Base-by-base conservation (phyloP, 768 basidiomycete genomes). In the Galerina sulciceps region DNA sequence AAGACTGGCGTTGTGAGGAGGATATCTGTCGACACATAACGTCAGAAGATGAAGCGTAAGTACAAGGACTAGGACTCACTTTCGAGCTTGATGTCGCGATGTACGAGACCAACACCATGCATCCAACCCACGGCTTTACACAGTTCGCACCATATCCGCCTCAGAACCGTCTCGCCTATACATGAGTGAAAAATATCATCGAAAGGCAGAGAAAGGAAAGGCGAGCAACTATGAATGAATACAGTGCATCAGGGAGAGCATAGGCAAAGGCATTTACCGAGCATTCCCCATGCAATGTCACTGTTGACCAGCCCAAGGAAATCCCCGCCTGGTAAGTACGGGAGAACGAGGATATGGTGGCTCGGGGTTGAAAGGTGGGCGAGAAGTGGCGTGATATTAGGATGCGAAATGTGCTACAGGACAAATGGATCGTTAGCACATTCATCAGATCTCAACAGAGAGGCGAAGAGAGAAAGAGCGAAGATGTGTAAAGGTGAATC, bases 1-100 rank as follows among this genome's bases (percentile, higher is more conserved):
- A 73, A 77, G 1, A 61, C 58, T 0, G 69, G 63, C 1, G 81
- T 77, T 0, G 91, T 91, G 45, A 94, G 79, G 46, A 94, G 82
- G 65, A 94, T 89, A 68, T 93, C 91, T 93, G 69, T 20, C 17
- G 31, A 62, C 26, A 53, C 56, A 42, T 46, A 42, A 58, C 41
- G 38, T 40, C 22, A 48, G 18, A 22, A 40, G 15, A 17, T 44
- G 15, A 13, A 10, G 44, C 22, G 18, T 18, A n/a, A 41, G 45
- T n/a, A 36, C 17, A 55, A 41, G 23, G 35, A 54, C 6, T 18
- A n/a, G 6, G 4, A 75, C 85, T 46, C 57, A 87, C 87, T 88
- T 71, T 89, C 88, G n/a, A 89, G 85, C 75, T 96, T 96, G 75
- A 96, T 87, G 73, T 96, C 94, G 3, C 94, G 82, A 72, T 96